These are phyloP conservation scores for Paramecium octaurelia DNA, from an alignment of 73 alveolate species.

Conservation along the genomic window DNA sequence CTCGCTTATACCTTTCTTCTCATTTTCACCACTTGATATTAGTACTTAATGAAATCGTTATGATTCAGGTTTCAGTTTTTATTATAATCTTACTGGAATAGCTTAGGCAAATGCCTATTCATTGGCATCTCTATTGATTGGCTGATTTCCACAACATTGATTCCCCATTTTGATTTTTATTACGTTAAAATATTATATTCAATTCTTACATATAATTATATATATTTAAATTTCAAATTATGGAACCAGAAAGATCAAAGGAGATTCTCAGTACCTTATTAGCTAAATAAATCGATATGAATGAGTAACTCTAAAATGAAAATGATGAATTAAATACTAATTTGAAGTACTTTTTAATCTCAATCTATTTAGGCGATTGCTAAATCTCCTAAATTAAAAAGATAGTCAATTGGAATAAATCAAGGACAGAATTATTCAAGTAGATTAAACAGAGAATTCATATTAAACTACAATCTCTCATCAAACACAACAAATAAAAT, in stretches of 20 bases:
- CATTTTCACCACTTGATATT: neutral
- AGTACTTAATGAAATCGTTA: conserved; percentile 16
- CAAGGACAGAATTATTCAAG: neutral
- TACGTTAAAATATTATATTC: neutral
- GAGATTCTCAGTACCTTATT: neutral
- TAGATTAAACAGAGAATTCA: neutral
- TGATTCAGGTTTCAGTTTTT: conserved; percentile 12
- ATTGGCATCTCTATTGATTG: conserved; percentile 37
- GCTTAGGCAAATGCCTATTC: conserved; percentile 33
- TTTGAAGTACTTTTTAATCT: neutral
- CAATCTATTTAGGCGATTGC: neutral
- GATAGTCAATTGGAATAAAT: neutral
- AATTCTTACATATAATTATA: neutral
- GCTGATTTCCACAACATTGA: conserved; percentile 25
- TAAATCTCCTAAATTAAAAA: neutral
- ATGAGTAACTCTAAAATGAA: neutral
- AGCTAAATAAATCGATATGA: neutral
- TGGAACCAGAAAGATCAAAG: conserved; percentile 47
- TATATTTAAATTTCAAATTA: neutral
- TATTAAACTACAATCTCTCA: neutral
- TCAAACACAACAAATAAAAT: neutral
- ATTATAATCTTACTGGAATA: conserved; percentile 19
- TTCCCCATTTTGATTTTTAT: neutral
- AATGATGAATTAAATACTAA: conserved; percentile 23
- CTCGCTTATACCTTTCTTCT: neutral